Base-by-base conservation (phyloP, 768 basidiomycete genomes). In the Russula virescens region DNA sequence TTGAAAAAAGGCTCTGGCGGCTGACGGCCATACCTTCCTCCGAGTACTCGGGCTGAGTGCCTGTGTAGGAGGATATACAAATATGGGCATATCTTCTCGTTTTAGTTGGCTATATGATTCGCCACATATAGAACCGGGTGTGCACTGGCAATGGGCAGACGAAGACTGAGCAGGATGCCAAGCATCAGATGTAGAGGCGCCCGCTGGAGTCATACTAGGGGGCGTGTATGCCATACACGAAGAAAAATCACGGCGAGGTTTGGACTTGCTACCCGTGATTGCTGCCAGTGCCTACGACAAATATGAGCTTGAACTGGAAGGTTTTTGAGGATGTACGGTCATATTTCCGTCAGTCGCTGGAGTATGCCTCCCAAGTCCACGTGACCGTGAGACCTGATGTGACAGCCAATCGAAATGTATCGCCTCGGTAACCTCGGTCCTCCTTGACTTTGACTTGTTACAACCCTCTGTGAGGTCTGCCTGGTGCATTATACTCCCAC, bases 391-490 rank as follows among this genome's bases (percentile, higher is more conserved):
- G 62, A 58, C 31, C n/a, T n/a, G 2, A 4, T 2, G 43, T 14
- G 11, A 26, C 3, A n/a, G 40, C 8, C 1, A 4, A 5, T 5
- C 31, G 9, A 31, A 58, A 38, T 43, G 16, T 46, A 50, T 11
- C 47, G 58, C 58, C 40, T 55, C 21, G 35, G 52, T 59, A 47
- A 23, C 45, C 53, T n/a, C 21, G 23, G 26, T 61, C 31, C 7
- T 16, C 21, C n/a, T 31, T 31, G 31, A 31, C 31, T 25, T 43
- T 45, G 40, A 40, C 16, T 19, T 19, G 8, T 19, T 19, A 43
- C 42, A 43, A 43, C 42, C 42, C 62, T 70, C 69, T 62, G 63
- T 53, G 60, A 51, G 60, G 68, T 61, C 62, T 70, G 61, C 57
- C 60, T 68, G 62, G 61, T 64, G 58, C 58, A 66, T 19, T 28